These are phyloP conservation scores for Pogostemon cablin DNA, from an alignment of 257 asterid species.

Conservation along the genomic window DNA sequence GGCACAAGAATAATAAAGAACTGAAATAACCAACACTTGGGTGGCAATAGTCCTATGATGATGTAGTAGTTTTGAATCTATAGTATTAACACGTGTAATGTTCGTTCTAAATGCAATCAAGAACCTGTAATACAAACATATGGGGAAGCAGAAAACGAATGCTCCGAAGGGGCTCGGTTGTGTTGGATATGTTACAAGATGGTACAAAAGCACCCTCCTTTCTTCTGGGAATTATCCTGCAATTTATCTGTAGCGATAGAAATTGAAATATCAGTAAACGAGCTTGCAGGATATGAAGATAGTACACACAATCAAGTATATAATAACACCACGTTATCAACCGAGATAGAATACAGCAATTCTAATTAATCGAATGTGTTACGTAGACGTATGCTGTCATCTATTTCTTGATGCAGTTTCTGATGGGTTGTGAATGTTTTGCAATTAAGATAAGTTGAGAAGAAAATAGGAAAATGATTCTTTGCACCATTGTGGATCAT, in stretches of 20 bases:
- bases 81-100: constrained; percentile 40
- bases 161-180: constrained; percentile 27
- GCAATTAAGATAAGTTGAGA: too few species aligned
- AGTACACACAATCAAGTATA: background rate
- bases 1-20: constrained; percentile 30
- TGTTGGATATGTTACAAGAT: constrained; percentile 47
- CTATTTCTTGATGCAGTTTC: too few species aligned
- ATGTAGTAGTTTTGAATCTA: constrained; percentile 36
- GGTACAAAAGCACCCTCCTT: constrained; percentile 70
- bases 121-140: constrained; percentile 39
- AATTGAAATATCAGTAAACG: constrained; percentile 11
- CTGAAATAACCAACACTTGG: constrained; percentile 15
- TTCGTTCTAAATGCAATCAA: constrained; percentile 38
- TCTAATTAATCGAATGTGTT: too few species aligned
- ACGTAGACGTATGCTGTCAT: too few species aligned
- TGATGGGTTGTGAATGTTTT: too few species aligned
- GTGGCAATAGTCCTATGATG: constrained; percentile 14
- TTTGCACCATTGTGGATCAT: too few species aligned
- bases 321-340: background rate
- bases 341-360: too few species aligned
- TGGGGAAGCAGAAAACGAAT: constrained; percentile 20
- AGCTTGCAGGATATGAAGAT: background rate
- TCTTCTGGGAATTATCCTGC: constrained; percentile 60
- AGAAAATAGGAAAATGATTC: too few species aligned
- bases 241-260: constrained; percentile 52